These are phyloP conservation scores for Adenanthera pavonina DNA, from an alignment of 306 rosid species.

Conservation along the genomic window DNA sequence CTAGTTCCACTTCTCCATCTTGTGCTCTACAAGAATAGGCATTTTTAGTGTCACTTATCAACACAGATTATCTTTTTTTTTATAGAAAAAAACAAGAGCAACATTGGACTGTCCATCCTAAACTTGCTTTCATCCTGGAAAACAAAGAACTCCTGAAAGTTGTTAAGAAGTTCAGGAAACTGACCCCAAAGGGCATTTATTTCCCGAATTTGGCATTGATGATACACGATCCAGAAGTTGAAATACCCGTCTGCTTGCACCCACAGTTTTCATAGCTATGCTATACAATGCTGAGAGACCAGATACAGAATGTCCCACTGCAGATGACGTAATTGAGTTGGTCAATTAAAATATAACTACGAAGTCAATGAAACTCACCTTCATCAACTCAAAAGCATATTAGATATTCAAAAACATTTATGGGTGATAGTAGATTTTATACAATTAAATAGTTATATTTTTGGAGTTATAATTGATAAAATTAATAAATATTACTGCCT, in stretches of 20 bases:
- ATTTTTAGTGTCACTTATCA: slow-evolving; percentile 36
- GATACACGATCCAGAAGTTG: slow-evolving; percentile 79
- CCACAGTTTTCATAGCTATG: slow-evolving; percentile 78
- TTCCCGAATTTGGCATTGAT: slow-evolving; percentile 69
- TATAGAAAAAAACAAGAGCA: neutral
- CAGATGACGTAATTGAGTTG: slow-evolving; percentile 28
- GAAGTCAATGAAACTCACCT: no score
- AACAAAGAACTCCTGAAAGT: slow-evolving; percentile 4
- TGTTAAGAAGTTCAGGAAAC: slow-evolving; percentile 36
- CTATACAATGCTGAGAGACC: slow-evolving; percentile 78
- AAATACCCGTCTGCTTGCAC: slow-evolving; percentile 84
- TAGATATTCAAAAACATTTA: neutral
- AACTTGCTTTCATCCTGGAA: neutral
- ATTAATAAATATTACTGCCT: no score
- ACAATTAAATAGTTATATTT: no score
- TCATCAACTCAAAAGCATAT: neutral
- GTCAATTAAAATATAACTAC: neutral
- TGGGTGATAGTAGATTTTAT: no score
- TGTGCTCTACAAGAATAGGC: slow-evolving; percentile 58
- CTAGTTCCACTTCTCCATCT: slow-evolving; percentile 77
- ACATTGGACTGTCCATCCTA: slow-evolving; percentile 17
- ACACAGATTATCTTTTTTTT: neutral
- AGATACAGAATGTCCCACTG: slow-evolving; percentile 77
- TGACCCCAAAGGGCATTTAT: slow-evolving; percentile 74
- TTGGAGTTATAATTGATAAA: no score